Conservation (phyloP, 345 rosid genomes). For the Salix dunnii region DNA sequence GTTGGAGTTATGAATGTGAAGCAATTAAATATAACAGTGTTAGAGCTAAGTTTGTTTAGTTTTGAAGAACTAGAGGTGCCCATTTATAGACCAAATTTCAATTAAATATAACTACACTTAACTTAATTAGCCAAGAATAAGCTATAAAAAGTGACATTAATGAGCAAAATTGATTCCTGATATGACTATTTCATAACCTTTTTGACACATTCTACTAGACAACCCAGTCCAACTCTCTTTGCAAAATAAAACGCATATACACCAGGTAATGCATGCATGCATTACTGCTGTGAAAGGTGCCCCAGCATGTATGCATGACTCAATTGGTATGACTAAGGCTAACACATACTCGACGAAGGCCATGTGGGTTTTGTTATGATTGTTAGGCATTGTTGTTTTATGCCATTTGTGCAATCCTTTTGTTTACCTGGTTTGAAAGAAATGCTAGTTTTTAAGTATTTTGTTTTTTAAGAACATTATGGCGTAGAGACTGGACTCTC, state of each 20-base stretch:
- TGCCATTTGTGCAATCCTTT: neutral
- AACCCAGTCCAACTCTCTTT: neutral
- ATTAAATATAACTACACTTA: neutral
- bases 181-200: neutral
- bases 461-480: neutral
- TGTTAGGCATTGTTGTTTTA: neutral
- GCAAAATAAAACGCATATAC: neutral
- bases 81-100: neutral
- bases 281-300: neutral
- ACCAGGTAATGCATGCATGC: neutral
- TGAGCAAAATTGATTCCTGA: neutral
- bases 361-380: neutral
- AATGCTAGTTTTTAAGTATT: neutral
- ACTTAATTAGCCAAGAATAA: neutral
- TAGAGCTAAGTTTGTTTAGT: neutral
- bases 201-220: neutral
- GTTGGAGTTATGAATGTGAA: neutral
- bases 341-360: neutral
- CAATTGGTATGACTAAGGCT: neutral
- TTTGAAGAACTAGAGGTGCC: neutral
- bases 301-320: neutral
- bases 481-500: neutral
- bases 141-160: neutral
- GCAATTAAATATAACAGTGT: neutral
- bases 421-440: neutral